Evolutionary conservation across 2,329 filamentous ascomycete species (phyloP).

Genomic region (Trichoderma sp.): DNA sequence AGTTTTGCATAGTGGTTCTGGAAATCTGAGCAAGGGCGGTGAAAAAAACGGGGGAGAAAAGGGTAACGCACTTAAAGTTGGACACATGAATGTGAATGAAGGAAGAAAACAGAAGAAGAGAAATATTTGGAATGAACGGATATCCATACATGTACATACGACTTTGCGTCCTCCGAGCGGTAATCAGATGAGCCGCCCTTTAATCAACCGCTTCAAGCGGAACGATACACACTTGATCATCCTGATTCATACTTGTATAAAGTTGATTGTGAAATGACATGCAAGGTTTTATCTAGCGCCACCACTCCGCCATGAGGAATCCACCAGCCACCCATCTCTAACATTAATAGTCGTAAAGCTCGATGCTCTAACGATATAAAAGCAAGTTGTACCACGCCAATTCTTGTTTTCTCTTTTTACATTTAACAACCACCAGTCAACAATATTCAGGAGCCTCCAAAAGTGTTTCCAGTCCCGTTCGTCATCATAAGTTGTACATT

Average conservation of each 20-base stretch:
- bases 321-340: background rate
- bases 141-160: conserved; percentile 22
- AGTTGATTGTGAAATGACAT: background rate
- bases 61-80: conserved; percentile 12
- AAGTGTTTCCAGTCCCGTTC: background rate
- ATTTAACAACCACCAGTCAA: background rate
- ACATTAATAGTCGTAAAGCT: background rate
- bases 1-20: conserved; percentile 29
- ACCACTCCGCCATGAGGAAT: background rate
- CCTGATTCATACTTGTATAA: background rate
- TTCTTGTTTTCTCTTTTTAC: background rate
- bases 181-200: conserved; percentile 8
- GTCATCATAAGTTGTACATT: background rate
- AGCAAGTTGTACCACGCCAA: background rate
- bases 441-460: background rate
- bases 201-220: conserved; percentile 18
- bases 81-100: conserved; percentile 20
- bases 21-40: background rate
- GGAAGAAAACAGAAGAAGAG: background rate
- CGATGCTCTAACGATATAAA: background rate
- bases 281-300: background rate
- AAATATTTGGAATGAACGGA: conserved; percentile 15
- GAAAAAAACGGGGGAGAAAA: background rate
- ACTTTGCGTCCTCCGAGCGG: conserved; percentile 14
- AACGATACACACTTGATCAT: conserved; percentile 5